A percentile compares a stretch with the other conserved stretches of the same genome.
These are phyloP conservation scores for Hysterangium stoloniferum DNA, from an alignment of 768 basidiomycete species.

Conservation along the genomic window DNA sequence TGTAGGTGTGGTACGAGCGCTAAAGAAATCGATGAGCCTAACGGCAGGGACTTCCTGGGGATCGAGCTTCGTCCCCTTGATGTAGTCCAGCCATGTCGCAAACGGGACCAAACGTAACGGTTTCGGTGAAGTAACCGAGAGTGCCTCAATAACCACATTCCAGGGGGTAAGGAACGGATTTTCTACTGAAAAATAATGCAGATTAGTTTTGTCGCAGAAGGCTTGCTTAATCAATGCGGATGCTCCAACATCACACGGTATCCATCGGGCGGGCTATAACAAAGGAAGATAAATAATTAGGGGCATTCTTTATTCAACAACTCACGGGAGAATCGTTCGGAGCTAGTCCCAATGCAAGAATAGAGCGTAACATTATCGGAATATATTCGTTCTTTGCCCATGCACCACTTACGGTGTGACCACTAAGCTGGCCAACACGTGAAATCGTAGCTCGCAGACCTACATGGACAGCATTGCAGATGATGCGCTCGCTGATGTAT, in stretches of 20 bases:
- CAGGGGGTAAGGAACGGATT: not conserved
- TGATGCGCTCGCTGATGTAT: conserved; percentile 4
- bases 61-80: not conserved
- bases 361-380: conserved; percentile 1
- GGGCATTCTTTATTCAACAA: no score
- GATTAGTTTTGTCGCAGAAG: not conserved
- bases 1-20: not conserved
- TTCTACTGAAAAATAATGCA: conserved; percentile 4
- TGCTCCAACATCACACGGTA: not conserved
- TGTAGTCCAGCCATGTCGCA: not conserved
- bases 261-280: not conserved
- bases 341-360: not conserved
- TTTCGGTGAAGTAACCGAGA: not conserved
- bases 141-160: not conserved
- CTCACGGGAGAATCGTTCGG: conserved; percentile 2
- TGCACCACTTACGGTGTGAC: not conserved
- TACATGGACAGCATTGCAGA: not conserved
- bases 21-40: not conserved
- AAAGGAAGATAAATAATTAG: no score
- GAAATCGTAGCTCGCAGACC: not conserved
- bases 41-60: not conserved
- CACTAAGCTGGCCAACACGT: not conserved
- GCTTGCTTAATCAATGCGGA: not conserved
- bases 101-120: not conserved
- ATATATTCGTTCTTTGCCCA: not conserved